Conservation (phyloP, 1,284 basidiomycete genomes). For the Cutaneotrichosporon sp. region DNA sequence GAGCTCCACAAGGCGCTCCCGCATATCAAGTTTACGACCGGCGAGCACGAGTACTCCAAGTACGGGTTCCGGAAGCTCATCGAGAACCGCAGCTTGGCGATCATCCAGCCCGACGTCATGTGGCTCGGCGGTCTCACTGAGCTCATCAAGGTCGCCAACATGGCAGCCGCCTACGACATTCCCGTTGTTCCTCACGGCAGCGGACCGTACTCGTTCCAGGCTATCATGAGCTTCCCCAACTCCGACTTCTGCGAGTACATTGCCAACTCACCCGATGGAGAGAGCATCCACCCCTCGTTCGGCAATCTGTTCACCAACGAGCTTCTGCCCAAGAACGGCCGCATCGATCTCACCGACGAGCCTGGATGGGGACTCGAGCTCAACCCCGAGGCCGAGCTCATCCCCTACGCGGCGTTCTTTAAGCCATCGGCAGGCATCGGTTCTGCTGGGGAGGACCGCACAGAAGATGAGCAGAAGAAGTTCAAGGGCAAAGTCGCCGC, state of each 20-base stretch:
- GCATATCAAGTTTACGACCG: conserved; percentile 55
- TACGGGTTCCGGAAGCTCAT: conserved; percentile 57
- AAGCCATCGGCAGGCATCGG: conserved; percentile 32
- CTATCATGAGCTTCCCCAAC: conserved; percentile 45
- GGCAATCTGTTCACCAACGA: conserved; percentile 56
- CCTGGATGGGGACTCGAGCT: conserved; percentile 55
- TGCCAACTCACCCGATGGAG: conserved; percentile 55
- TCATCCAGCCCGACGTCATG: conserved; percentile 56
- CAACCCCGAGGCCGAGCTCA: conserved; percentile 51
- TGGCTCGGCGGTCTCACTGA: conserved; percentile 55
- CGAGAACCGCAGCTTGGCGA: conserved; percentile 53
- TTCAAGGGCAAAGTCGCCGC: conserved; percentile 10
- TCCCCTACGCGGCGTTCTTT: conserved; percentile 46
- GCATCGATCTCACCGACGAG: conserved; percentile 49
- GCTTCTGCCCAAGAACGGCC: conserved; percentile 52
- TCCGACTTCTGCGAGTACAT: conserved; percentile 51
- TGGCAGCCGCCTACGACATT: conserved; percentile 51
- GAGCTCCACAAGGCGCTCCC: conserved; percentile 52
- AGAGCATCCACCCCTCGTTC: conserved; percentile 53
- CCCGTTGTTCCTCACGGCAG: conserved; percentile 56
- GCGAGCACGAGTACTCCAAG: conserved; percentile 56
- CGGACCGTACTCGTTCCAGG: conserved; percentile 48
- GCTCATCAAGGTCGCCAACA: conserved; percentile 52
- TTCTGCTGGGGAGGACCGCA: conserved; percentile 26
- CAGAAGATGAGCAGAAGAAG: conserved; percentile 14